phyloP scores from a whole-genome alignment of 2,329 filamentous ascomycete species.

The Metarhizium sp. region DNA sequence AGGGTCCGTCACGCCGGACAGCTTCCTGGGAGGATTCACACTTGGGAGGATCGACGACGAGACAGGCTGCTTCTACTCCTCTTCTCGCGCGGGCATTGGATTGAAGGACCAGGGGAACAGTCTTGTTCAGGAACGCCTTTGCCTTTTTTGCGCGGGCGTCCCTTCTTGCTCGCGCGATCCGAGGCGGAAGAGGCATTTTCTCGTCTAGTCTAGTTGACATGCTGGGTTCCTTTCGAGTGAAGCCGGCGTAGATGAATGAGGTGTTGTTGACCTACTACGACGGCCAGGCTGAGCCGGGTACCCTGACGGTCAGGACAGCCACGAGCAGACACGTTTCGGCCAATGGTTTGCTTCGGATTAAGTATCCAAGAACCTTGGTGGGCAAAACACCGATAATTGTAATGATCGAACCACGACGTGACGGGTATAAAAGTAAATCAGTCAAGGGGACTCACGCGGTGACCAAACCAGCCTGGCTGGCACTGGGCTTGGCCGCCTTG shows the following conservation, averaged over 20 bases:
- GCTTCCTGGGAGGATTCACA: not conserved
- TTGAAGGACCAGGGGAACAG: conserved; percentile 45
- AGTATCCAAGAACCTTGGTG: not conserved
- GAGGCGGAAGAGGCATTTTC: not conserved
- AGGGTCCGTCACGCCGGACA: not conserved
- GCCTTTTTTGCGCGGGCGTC: conserved; percentile 44
- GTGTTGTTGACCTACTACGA: no score
- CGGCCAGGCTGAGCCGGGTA: not conserved
- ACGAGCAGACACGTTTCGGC: not conserved
- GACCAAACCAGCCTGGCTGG: no score
- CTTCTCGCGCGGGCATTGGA: conserved; percentile 44
- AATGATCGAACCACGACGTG: not conserved
- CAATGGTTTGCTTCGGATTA: not conserved
- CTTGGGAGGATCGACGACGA: conserved; percentile 26
- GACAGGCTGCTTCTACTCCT: conserved; percentile 42
- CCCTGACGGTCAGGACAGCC: not conserved
- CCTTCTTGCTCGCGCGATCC: not conserved
- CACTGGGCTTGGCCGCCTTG: not conserved
- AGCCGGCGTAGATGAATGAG: no score
- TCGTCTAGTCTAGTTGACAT: not conserved
- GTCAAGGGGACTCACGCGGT: not conserved
- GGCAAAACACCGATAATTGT: not conserved
- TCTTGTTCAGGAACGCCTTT: conserved; percentile 47
- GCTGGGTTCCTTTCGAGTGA: not conserved
- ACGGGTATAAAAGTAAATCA: not conserved